These are phyloP conservation scores for Chalaropsis thielavioides DNA, from an alignment of 2,329 filamentous ascomycete species.

Conservation along the genomic window DNA sequence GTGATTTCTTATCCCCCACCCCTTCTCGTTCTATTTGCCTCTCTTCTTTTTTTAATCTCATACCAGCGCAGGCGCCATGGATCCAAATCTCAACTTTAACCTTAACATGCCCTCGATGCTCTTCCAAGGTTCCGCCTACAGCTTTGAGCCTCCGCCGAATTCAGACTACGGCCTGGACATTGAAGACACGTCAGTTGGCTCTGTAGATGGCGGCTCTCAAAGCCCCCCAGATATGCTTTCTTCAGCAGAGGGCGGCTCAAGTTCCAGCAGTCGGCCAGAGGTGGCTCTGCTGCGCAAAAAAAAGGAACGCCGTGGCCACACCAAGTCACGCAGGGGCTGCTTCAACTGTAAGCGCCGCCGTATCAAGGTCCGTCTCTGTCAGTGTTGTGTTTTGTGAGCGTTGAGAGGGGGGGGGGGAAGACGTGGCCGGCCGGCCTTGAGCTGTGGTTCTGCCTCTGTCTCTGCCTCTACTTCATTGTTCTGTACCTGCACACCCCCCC, in stretches of 20 bases:
- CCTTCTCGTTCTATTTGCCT: not conserved
- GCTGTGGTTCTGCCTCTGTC: too few species aligned
- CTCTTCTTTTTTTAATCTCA: not conserved
- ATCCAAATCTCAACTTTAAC: constrained; percentile 10
- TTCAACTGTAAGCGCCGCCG: constrained; percentile 53
- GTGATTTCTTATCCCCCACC: not conserved
- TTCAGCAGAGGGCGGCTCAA: not conserved
- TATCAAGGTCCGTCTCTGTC: constrained; percentile 38
- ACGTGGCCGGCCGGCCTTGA: not conserved
- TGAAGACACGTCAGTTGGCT: constrained; percentile 14
- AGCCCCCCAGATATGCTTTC: constrained; percentile 12
- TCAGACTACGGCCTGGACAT: constrained; percentile 13
- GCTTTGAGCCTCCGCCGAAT: constrained; percentile 8
- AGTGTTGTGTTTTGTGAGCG: not conserved
- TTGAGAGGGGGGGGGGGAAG: not conserved
- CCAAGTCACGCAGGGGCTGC: constrained; percentile 50
- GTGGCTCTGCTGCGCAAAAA: constrained; percentile 9
- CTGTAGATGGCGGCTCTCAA: constrained; percentile 12
- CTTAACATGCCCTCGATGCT: constrained; percentile 12
- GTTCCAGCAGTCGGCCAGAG: not conserved
- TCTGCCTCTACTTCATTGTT: not conserved
- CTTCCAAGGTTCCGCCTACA: constrained; percentile 9
- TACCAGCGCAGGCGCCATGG: not conserved
- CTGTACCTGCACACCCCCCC: not conserved
- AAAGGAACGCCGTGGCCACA: constrained; percentile 44